These are phyloP conservation scores for Hyaloscypha finlandica DNA, from an alignment of 495 filamentous ascomycete genomes.

Conservation along the genomic window DNA sequence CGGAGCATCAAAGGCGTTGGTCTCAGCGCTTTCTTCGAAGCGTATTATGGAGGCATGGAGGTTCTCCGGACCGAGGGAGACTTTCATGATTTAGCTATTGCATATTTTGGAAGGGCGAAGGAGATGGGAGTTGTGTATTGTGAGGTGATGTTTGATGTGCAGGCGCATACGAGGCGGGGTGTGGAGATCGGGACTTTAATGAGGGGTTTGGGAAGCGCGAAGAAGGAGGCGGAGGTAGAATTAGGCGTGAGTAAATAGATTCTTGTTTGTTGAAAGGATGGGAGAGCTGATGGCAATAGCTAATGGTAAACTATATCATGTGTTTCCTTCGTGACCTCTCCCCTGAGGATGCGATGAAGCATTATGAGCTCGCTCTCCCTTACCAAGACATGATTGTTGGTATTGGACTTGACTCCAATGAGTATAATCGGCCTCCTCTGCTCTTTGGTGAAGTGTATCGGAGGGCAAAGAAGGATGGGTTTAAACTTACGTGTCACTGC, in stretches of 20 bases:
- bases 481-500: slow-evolving; percentile 63
- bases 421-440: slow-evolving; percentile 61
- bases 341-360: slow-evolving; percentile 47
- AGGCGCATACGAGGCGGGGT: slow-evolving; percentile 68
- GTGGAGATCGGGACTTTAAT: slow-evolving; percentile 60
- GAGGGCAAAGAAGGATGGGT: slow-evolving; percentile 48
- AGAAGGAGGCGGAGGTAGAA: slow-evolving; percentile 58
- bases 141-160: slow-evolving; percentile 78
- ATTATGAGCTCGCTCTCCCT: slow-evolving; percentile 49
- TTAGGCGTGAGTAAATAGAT: slow-evolving; percentile 49
- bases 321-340: slow-evolving; percentile 73
- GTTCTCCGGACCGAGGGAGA: slow-evolving; percentile 58
- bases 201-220: slow-evolving; percentile 57
- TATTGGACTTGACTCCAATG: slow-evolving; percentile 69
- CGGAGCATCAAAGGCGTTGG: background rate
- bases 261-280: background rate
- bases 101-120: slow-evolving; percentile 65
- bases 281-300: slow-evolving; percentile 11
- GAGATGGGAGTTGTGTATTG: slow-evolving; percentile 66
- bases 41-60: slow-evolving; percentile 75
- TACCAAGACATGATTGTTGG: slow-evolving; percentile 54
- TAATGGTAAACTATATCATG: slow-evolving; percentile 52
- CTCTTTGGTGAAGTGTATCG: slow-evolving; percentile 60
- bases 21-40: slow-evolving; percentile 56
- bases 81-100: slow-evolving; percentile 70